Base-by-base conservation (phyloP, 306 rosid species). In the Trifolium repens region DNA sequence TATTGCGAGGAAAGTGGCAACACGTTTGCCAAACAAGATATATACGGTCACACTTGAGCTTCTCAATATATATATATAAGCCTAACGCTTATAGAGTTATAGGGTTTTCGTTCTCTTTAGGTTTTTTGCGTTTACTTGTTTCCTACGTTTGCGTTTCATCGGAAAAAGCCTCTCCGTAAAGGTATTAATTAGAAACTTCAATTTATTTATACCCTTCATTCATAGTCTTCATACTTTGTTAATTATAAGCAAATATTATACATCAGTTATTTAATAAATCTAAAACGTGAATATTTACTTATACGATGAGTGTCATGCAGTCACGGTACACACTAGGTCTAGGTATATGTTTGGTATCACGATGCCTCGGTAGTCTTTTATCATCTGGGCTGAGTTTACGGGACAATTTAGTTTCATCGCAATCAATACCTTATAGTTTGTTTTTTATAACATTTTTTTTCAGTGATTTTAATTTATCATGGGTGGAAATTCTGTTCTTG, bases 401-500 rank as follows among this genome's bases (percentile, higher is more conserved):
- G 5, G 9, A 37, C 40, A 37, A 37, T 6, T 37, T 46, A 1
- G 68, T 46, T 35, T 26, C n/a, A 7, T 67, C n/a, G n/a, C 67
- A 2, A 26, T 55, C 15, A 42, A 57, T 55, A 15, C 14, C 44
- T 24, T 59, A 30, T 2, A 3, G 34, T 11, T 57, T 4, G 2
- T 37, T 39, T 11, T 50, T 5, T 24, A 4, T 32, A 32, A 55
- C 0, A 2, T 2, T 10, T 2, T 54, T 9, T 6, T 60, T 67
- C 67, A 85, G 87, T 37, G 1, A 46, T 60, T 30, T 57, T 30
- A 44, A 46, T 58, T 60, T 42, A 37, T 2, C 5, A 93, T 94
- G 98, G 96, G 93, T 34, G 96, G 96, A 81, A 82, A 83, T 74
- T 78, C 80, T 2, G 74, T 89, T 32, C 5, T 12, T 60, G 3